phyloP scores from a whole-genome alignment of 805 yeast genomes.

The Kodamaea neixiangensis region DNA sequence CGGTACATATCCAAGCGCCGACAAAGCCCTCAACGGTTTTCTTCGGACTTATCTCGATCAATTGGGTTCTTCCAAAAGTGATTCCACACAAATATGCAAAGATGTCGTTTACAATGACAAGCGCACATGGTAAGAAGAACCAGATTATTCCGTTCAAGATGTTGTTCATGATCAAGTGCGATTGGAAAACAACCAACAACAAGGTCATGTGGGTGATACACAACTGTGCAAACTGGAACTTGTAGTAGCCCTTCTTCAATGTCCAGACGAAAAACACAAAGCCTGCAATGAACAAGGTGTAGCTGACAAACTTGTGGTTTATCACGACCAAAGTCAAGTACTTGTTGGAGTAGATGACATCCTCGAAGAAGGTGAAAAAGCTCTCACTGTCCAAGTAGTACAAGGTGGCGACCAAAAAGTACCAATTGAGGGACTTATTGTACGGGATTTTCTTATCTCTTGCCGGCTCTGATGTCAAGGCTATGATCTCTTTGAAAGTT shows the following conservation, averaged over 20 bases:
- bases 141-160: constrained; percentile 89
- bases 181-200: constrained; percentile 87
- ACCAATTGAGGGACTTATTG: constrained; percentile 88
- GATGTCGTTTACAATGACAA: constrained; percentile 92
- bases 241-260: constrained; percentile 82
- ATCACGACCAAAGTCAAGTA: constrained; percentile 59
- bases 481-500: constrained; percentile 89
- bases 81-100: constrained; percentile 97
- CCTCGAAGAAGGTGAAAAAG: constrained; percentile 65
- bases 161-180: constrained; percentile 88
- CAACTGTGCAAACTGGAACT: constrained; percentile 91
- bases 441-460: constrained; percentile 80
- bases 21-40: constrained; percentile 96
- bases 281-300: constrained; percentile 82
- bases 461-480: constrained; percentile 81
- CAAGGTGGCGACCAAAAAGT: constrained; percentile 81
- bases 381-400: constrained; percentile 89
- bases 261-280: constrained; percentile 89
- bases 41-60: constrained; percentile 92
- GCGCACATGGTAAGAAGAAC: constrained; percentile 89
- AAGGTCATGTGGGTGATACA: constrained; percentile 94
- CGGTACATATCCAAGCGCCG: constrained; percentile 97
- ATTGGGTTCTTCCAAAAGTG: constrained; percentile 90
- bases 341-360: constrained; percentile 51
- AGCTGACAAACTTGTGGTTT: constrained; percentile 83